Conservation (phyloP, 176 grass and related monocot species). For the Eragrostis curvula region DNA sequence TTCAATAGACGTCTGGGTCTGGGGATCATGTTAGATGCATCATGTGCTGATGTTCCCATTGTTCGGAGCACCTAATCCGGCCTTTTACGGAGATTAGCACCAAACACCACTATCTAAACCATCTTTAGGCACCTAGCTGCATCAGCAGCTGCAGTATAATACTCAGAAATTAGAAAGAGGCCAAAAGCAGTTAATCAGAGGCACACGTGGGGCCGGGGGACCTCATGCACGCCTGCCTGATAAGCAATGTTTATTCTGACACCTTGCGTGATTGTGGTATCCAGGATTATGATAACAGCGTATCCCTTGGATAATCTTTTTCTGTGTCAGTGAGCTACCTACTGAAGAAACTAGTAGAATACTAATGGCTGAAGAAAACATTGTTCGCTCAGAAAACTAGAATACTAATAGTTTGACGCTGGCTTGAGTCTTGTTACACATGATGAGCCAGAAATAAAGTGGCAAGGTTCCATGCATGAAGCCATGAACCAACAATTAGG, state of each 20-base stretch:
- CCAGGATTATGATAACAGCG: conserved; percentile 6
- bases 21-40: conserved; percentile 9
- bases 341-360: too few relatives aligned
- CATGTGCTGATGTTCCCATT: conserved; percentile 45
- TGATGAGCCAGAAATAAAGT: not conserved
- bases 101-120: conserved; percentile 19
- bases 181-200: conserved; percentile 23
- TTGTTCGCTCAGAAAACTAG: not conserved
- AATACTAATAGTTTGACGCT: too few relatives aligned
- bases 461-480: too few relatives aligned
- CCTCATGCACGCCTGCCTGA: not conserved
- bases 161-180: not conserved
- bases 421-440: too few relatives aligned
- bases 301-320: not conserved
- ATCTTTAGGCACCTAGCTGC: conserved; percentile 21
- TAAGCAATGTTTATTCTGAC: not conserved
- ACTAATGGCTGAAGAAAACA: not conserved
- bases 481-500: too few relatives aligned
- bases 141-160: not conserved
- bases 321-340: not conserved
- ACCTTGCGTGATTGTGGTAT: not conserved
- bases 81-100: conserved; percentile 26
- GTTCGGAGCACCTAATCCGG: conserved; percentile 10
- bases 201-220: conserved; percentile 13
- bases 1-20: not conserved